Percentiles rank a stretch among this genome's conserved stretches.
phyloP scores from a whole-genome alignment of 768 basidiomycete species.

The Tremella mesenterica region DNA sequence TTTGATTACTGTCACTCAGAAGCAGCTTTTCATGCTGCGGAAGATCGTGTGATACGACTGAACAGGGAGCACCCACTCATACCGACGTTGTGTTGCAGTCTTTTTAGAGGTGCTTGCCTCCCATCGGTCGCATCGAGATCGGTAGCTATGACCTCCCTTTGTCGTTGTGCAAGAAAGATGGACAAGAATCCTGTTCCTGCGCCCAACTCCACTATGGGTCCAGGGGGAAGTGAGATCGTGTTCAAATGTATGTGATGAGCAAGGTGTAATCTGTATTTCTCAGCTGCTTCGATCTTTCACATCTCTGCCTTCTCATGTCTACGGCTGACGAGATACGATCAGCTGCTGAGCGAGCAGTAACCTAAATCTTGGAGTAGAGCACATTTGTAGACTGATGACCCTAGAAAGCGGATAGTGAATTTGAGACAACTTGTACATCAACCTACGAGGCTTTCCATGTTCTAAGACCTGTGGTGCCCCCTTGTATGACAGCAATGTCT shows the following conservation, averaged over 20 bases:
- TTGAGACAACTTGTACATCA: not conserved
- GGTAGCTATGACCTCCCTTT: constrained; percentile 21
- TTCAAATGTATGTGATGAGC: constrained; percentile 28
- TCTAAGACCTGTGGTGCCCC: constrained; percentile 41
- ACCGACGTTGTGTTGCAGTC: constrained; percentile 18
- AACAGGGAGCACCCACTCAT: no score
- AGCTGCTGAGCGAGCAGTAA: no score
- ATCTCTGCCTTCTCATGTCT: no score
- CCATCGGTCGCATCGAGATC: constrained; percentile 20
- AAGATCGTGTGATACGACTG: no score
- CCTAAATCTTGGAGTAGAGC: no score
- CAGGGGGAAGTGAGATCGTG: not conserved
- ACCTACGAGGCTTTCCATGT: constrained; percentile 37
- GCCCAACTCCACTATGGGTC: constrained; percentile 34
- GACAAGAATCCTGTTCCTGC: constrained; percentile 42
- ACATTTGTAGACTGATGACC: no score
- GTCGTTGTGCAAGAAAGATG: constrained; percentile 30
- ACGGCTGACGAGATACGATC: no score
- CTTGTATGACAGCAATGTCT: constrained; percentile 39
- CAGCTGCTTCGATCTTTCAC: not conserved
- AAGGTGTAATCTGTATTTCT: constrained; percentile 19
- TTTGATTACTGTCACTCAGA: not conserved
- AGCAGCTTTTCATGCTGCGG: not conserved
- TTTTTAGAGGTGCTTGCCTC: constrained; percentile 19
- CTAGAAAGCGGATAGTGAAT: no score